A percentile compares a stretch with the other conserved stretches of the same genome.
These are phyloP conservation scores for Paecilomyces sp. DNA, from an alignment of 2,329 filamentous ascomycete species.

Conservation along the genomic window DNA sequence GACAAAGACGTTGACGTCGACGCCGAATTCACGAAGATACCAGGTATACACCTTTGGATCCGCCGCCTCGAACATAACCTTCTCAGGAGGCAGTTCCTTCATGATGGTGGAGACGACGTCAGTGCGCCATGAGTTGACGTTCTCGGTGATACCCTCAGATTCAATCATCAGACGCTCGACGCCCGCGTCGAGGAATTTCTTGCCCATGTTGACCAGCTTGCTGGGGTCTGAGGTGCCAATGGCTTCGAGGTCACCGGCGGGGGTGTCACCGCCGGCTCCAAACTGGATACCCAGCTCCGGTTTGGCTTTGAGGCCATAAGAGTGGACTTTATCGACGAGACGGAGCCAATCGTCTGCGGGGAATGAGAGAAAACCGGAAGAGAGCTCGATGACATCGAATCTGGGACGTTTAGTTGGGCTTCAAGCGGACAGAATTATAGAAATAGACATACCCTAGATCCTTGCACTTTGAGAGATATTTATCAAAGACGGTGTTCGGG, in stretches of 20 bases:
- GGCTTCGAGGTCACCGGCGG: constrained; percentile 38
- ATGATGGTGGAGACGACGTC: constrained; percentile 49
- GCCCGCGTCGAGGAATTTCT: constrained; percentile 44
- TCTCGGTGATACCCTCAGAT: constrained; percentile 54
- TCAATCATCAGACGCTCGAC: constrained; percentile 54
- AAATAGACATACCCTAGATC: constrained; percentile 33
- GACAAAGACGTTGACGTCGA: constrained; percentile 52
- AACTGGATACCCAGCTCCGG: constrained; percentile 53
- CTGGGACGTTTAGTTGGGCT: constrained; percentile 15
- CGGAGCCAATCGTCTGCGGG: constrained; percentile 49
- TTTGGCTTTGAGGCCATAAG: constrained; percentile 45
- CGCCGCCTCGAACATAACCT: constrained; percentile 53
- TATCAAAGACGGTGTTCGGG: constrained; percentile 39
- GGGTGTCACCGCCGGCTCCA: constrained; percentile 49
- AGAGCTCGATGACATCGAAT: constrained; percentile 50
- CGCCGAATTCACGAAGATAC: constrained; percentile 51
- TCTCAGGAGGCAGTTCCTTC: constrained; percentile 44
- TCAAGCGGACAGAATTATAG: neutral
- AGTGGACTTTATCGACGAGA: constrained; percentile 42
- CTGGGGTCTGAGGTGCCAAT: constrained; percentile 44
- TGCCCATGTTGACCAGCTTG: constrained; percentile 44
- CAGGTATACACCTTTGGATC: constrained; percentile 51
- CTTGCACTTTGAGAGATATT: constrained; percentile 47
- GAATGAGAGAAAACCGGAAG: constrained; percentile 47
- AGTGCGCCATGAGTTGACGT: constrained; percentile 47